Base-by-base conservation (phyloP, 1,284 basidiomycete genomes). In the Thelephora terrestris region DNA sequence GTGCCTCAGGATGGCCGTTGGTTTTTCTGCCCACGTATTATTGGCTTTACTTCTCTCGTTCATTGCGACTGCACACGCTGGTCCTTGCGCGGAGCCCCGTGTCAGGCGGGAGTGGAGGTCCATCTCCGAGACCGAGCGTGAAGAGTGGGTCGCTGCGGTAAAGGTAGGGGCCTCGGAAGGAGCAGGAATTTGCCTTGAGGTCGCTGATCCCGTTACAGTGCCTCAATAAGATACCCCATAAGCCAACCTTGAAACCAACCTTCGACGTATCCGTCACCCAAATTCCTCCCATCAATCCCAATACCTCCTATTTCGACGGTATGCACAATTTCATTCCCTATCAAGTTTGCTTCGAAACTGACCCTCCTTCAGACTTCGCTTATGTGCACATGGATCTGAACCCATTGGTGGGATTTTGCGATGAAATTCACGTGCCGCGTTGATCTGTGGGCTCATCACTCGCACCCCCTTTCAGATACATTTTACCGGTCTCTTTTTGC, bases 301-400 rank as follows among this genome's bases (percentile, higher is more conserved):
- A 62, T 5, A 53, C 62, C 6, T 65, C 66, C 7, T 66, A 62
- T 47, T 68, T 63, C 50, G 67, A 68, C 52, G 39, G 39, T 42
- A 32, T 27, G n/a, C n/a, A n/a, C n/a, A n/a, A n/a, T n/a, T n/a
- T 14, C 29, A 32, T 5, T 27, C 29, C 12, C 29, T 32, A 9
- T 23, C 29, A n/a, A n/a, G n/a, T n/a, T n/a, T n/a, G n/a, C n/a
- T n/a, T n/a, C n/a, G n/a, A n/a, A n/a, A n/a, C n/a, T n/a, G n/a
- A n/a, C n/a, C n/a, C n/a, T n/a, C n/a, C n/a, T n/a, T n/a, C 43
- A 42, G 66, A 70, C 45, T 54, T 69, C 24, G 63, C 63, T 2
- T 69, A 67, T 46, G 56, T 68, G n/a, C 68, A 69, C 46, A 67
- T 68, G 61, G 63, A 67, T 42, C 51, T 66, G 27, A 65, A 63